phyloP scores from a whole-genome alignment of 768 basidiomycete genomes.

The Dioszegia hungarica region DNA sequence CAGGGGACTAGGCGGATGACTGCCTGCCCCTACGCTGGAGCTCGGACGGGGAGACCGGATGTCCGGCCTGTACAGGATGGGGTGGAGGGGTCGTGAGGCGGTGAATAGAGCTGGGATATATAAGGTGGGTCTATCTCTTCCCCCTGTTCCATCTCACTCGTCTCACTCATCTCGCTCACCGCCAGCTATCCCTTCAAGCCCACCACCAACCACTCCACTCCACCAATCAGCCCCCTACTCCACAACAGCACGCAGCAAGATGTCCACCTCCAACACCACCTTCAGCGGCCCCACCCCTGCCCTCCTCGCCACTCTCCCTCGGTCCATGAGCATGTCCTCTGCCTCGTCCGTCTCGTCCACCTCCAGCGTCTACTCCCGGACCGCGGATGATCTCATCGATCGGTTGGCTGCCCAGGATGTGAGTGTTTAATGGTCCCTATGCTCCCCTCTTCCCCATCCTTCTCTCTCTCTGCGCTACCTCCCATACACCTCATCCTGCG shows the following conservation, averaged over 20 bases:
- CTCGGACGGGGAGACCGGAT: no score
- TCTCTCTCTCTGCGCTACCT: neutral
- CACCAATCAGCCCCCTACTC: neutral
- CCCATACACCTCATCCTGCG: neutral
- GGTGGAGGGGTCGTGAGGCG: no score
- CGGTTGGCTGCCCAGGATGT: slow-evolving; percentile 29
- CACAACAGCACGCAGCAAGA: neutral
- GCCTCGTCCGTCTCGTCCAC: slow-evolving; percentile 16
- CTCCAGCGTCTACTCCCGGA: slow-evolving; percentile 22
- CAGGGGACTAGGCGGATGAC: no score
- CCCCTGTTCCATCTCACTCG: neutral
- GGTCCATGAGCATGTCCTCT: slow-evolving; percentile 33
- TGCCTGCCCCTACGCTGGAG: no score
- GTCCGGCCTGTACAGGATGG: no score
- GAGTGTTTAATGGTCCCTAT: slow-evolving; percentile 7
- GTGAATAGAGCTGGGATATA: no score
- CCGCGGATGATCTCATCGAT: slow-evolving; percentile 36
- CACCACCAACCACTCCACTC: neutral
- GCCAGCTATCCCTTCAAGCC: neutral
- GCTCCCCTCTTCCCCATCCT: neutral
- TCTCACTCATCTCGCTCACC: neutral
- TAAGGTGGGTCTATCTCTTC: neutral
- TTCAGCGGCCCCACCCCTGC: neutral
- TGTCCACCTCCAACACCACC: neutral
- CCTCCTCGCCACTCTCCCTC: neutral